Evolutionary conservation across 1,284 basidiomycete genomes (phyloP).

Genomic region (Trichosporon sp.): DNA sequence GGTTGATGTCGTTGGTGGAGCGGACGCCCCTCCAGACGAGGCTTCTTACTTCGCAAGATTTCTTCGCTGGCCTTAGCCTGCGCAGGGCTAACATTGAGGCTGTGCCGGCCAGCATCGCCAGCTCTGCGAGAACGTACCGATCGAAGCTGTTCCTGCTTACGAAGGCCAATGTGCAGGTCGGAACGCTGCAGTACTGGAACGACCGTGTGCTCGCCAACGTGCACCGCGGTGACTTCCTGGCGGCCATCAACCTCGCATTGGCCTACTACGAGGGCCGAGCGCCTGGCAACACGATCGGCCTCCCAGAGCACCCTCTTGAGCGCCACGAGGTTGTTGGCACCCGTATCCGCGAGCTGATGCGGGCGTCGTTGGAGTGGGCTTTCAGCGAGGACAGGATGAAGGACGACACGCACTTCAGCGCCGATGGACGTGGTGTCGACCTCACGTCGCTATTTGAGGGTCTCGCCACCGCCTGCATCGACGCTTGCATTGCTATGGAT

Average conservation of each 20-base stretch:
- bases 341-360: conserved; percentile 79
- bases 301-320: conserved; percentile 68
- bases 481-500: conserved; percentile 76
- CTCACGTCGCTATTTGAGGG: conserved; percentile 86
- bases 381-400: conserved; percentile 93
- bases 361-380: conserved; percentile 81
- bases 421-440: conserved; percentile 87
- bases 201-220: conserved; percentile 86
- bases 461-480: conserved; percentile 77
- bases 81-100: conserved; percentile 23
- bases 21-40: conserved; percentile 47
- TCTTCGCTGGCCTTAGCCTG: conserved; percentile 34
- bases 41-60: conserved; percentile 49
- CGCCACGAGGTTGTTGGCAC: conserved; percentile 71
- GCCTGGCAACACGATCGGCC: conserved; percentile 82
- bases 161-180: conserved; percentile 68
- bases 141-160: conserved; percentile 84
- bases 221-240: conserved; percentile 81
- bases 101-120: conserved; percentile 59
- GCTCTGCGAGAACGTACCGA: conserved; percentile 80
- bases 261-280: conserved; percentile 81
- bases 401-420: conserved; percentile 79
- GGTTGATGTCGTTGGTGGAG: conserved; percentile 53
- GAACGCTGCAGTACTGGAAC: conserved; percentile 91
- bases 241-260: conserved; percentile 82